Evolutionary conservation across 176 grass and related monocot species (phyloP).

Genomic region (Ananas comosus): DNA sequence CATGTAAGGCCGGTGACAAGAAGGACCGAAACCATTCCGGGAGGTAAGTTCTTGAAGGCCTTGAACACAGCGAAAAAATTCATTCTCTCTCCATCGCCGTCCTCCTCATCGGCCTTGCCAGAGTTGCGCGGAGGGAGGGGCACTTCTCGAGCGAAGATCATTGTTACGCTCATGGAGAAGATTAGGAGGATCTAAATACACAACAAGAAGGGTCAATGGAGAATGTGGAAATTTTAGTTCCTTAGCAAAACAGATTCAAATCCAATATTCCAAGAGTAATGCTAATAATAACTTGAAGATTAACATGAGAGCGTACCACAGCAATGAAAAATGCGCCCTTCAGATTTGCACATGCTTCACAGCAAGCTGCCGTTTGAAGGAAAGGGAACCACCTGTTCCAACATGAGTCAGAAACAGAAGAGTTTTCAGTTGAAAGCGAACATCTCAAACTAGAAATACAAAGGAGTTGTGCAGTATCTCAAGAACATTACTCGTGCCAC

Average conservation of each 20-base stretch:
- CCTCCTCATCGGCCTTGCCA: background rate
- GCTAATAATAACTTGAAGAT: too few relatives aligned
- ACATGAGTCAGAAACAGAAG: background rate
- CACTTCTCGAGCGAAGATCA: slow-evolving; percentile 64
- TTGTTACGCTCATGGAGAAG: slow-evolving; percentile 28
- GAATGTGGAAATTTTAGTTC: background rate
- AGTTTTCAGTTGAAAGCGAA: too few relatives aligned
- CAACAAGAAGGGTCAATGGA: background rate
- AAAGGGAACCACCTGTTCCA: slow-evolving; percentile 77
- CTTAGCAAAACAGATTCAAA: too few relatives aligned
- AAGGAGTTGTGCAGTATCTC: too few relatives aligned
- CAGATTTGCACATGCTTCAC: slow-evolving; percentile 81
- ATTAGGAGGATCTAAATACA: slow-evolving; percentile 50
- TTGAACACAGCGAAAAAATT: slow-evolving; percentile 23
- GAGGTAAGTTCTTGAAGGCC: slow-evolving; percentile 66
- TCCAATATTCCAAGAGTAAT: too few relatives aligned
- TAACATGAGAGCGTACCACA: slow-evolving; percentile 38
- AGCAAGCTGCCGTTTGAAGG: slow-evolving; percentile 64
- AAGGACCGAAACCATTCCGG: slow-evolving; percentile 83
- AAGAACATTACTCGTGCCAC: slow-evolving; percentile 51
- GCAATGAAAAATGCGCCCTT: slow-evolving; percentile 86
- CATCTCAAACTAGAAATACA: too few relatives aligned
- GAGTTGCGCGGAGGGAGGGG: slow-evolving; percentile 24
- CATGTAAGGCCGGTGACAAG: slow-evolving; percentile 77
- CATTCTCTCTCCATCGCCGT: background rate